Evolutionary conservation across 257 asterid species (phyloP).

Genomic region (Solanum rostratum): DNA sequence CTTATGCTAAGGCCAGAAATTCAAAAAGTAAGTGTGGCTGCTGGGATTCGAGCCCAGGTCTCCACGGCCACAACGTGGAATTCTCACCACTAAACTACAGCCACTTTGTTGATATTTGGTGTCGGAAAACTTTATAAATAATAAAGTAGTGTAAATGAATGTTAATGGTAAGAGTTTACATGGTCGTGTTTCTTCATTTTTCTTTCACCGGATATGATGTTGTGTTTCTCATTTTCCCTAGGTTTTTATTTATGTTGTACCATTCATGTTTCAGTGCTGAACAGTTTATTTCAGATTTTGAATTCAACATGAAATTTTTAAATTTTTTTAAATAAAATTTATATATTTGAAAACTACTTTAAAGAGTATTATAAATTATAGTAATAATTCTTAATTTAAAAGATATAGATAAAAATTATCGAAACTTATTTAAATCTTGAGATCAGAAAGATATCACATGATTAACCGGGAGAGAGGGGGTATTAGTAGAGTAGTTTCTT

Average conservation of each 20-base stretch:
- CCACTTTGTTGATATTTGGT: slow-evolving; percentile 15
- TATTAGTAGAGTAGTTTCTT: neutral
- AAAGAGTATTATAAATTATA: no score
- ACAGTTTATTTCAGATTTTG: no score
- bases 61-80: slow-evolving; percentile 99
- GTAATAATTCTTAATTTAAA: no score
- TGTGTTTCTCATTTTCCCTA: neutral
- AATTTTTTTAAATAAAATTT: no score
- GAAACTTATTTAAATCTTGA: neutral
- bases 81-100: slow-evolving; percentile 97
- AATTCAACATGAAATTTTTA: neutral
- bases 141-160: no score
- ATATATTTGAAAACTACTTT: no score
- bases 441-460: no score
- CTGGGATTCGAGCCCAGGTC: slow-evolving; percentile 99
- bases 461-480: neutral
- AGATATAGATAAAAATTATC: neutral
- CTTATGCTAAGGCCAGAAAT: no score
- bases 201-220: no score
- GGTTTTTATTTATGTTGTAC: neutral
- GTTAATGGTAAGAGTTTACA: neutral
- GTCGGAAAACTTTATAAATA: no score
- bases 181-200: neutral
- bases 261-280: no score
- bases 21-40: slow-evolving; percentile 49